A percentile compares a stretch with the other conserved stretches of the same genome.
These are phyloP conservation scores for Nicotiana knightiana DNA, from an alignment of 257 asterid genomes.

Conservation along the genomic window DNA sequence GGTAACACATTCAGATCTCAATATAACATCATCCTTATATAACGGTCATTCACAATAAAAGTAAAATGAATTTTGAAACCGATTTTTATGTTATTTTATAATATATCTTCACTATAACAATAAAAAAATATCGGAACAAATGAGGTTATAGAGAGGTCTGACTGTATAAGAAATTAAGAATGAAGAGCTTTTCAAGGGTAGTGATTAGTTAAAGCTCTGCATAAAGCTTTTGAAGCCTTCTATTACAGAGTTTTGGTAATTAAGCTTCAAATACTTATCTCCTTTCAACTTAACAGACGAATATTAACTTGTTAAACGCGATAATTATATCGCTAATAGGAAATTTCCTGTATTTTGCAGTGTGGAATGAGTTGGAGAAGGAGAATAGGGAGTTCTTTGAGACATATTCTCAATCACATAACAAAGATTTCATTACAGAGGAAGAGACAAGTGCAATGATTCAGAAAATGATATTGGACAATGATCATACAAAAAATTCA, in stretches of 20 bases:
- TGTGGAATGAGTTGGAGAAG: constrained; percentile 92
- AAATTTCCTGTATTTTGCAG: constrained; percentile 20
- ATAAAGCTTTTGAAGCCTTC: background rate
- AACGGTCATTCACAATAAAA: no score
- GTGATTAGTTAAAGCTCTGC: no score
- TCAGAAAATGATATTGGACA: constrained; percentile 23
- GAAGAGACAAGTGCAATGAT: constrained; percentile 30
- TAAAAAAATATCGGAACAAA: no score
- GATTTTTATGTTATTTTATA: no score
- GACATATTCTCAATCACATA: constrained; percentile 25
- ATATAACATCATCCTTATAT: no score
- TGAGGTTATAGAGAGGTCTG: no score
- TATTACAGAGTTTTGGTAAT: background rate
- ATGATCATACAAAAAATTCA: constrained; percentile 6
- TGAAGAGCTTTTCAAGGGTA: no score
- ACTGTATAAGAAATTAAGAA: no score
- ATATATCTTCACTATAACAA: no score
- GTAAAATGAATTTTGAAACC: no score
- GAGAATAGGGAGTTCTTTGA: constrained; percentile 38
- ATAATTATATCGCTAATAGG: background rate
- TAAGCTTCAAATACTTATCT: background rate
- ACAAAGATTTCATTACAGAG: constrained; percentile 25
- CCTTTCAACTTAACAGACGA: background rate
- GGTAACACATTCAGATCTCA: no score
- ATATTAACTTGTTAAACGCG: background rate